Base-by-base conservation (phyloP, 345 rosid genomes). In the thale cress (Arabidopsis thaliana) region DNA sequence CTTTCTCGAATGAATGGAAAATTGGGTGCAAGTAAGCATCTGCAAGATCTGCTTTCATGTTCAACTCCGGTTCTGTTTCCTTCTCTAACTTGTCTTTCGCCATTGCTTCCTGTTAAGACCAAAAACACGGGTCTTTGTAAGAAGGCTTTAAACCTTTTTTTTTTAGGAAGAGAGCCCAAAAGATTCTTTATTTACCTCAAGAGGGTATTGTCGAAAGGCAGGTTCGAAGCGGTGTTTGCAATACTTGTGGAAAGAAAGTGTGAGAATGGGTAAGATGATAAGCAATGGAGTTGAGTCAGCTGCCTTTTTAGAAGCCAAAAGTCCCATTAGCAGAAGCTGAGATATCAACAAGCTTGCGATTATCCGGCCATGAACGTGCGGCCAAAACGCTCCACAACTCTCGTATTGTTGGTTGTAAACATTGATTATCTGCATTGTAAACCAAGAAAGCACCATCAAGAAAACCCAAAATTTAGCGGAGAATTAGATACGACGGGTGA, bases 361-460 rank as follows among this genome's bases (percentile, higher is more conserved):
- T 72, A 95, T 89, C 61, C 98, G 88, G 71, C 87, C 86, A 73
- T 92, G 97, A 67, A 95, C 88, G 25, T 95, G 98, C 0, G 99
- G 99, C 99, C 99, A 95, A 81, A 95, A 95, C 10, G 99, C 99
- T 36, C 90, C 98, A 45, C 89, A 93, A 71, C 99, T 92, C 82
- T 95, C 99, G 24, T 95, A 95, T 38, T 80, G 87, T 79, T 91
- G 99, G 72, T 89, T 83, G 86, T 92, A 95, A 58, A 95, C 99
- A 74, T 92, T 95, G 44, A 95, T 85, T 51, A 95, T 84, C 99
- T 95, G 89, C 85, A 49, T 59, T 46, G 49, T 70, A 40, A 34
- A 33, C 53, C 7, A 78, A 67, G 52, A 53, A 41, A 79, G 1
- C 28, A 38, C 36, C 73, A 68, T 52, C 25, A 69, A 74, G 45